phyloP scores from a whole-genome alignment of 2,329 filamentous ascomycete genomes.

The Neocucurbitaria cava region DNA sequence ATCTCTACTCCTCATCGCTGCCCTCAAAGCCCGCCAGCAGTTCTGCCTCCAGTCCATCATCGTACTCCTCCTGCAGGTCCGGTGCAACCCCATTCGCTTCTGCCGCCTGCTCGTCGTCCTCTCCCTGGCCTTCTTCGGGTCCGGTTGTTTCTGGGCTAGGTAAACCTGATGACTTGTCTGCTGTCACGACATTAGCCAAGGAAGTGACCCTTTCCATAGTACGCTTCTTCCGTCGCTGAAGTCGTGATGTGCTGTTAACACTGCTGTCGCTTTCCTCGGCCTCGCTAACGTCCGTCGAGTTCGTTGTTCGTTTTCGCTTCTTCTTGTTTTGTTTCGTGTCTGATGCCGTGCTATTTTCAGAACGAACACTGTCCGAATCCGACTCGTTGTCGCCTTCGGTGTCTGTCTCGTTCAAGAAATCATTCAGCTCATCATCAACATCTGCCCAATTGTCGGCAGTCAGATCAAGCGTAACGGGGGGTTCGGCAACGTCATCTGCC shows the following conservation, averaged over 20 bases:
- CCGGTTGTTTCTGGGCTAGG: constrained; percentile 50
- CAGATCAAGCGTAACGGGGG: constrained; percentile 33
- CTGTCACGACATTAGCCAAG: constrained; percentile 52
- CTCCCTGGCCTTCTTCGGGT: constrained; percentile 48
- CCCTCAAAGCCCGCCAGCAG: constrained; percentile 50
- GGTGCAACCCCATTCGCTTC: constrained; percentile 37
- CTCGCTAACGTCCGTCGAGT: constrained; percentile 44
- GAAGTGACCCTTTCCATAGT: constrained; percentile 56
- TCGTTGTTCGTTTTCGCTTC: constrained; percentile 47
- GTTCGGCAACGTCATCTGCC: constrained; percentile 35
- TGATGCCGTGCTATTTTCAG: constrained; percentile 36
- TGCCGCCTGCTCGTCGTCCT: constrained; percentile 53
- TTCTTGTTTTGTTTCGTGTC: constrained; percentile 33
- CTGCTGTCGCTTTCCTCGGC: constrained; percentile 52
- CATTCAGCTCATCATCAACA: constrained; percentile 74
- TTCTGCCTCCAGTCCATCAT: constrained; percentile 56
- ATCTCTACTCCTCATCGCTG: constrained; percentile 26
- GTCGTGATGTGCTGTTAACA: constrained; percentile 44
- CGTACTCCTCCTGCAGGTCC: constrained; percentile 60
- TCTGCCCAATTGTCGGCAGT: constrained; percentile 52
- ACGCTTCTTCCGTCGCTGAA: constrained; percentile 58
- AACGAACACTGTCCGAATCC: constrained; percentile 44
- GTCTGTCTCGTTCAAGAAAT: constrained; percentile 67
- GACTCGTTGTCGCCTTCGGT: constrained; percentile 41
- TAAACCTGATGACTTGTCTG: constrained; percentile 50